Evolutionary conservation across 2,329 filamentous ascomycete genomes (phyloP).

Genomic region (Blastomyces emzantsi): DNA sequence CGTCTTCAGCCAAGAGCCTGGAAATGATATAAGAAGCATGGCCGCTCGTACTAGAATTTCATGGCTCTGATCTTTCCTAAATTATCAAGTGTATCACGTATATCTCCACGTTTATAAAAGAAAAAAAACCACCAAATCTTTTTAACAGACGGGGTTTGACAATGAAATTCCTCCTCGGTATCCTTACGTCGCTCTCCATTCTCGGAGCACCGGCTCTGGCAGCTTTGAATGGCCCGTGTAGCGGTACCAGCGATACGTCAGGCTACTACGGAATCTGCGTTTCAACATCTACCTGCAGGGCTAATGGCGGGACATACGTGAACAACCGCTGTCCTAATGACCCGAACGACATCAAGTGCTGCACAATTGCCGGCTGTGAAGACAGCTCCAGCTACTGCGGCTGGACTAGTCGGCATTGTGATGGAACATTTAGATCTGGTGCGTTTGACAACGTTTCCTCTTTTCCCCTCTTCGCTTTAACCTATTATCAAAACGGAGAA

Average conservation of each 20-base stretch:
- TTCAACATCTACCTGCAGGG: background rate
- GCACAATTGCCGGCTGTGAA: background rate
- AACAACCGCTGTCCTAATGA: background rate
- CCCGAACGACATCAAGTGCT: background rate
- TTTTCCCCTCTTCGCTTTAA: background rate
- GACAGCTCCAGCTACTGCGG: background rate
- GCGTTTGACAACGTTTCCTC: background rate
- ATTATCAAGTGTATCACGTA: background rate
- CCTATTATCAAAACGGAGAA: background rate
- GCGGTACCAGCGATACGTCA: background rate
- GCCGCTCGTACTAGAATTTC: background rate
- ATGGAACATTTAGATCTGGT: background rate
- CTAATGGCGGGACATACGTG: background rate
- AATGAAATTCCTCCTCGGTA: background rate
- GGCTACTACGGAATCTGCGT: background rate
- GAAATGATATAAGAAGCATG: background rate
- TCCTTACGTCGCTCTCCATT: background rate
- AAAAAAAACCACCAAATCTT: background rate
- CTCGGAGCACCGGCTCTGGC: background rate
- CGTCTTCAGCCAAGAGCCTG: background rate
- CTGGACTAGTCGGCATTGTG: background rate
- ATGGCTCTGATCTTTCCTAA: background rate
- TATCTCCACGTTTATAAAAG: background rate
- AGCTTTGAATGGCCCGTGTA: background rate
- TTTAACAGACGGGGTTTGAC: background rate